Conservation (phyloP, 2,329 filamentous ascomycete species). For the Sphaerulina vaccinii region DNA sequence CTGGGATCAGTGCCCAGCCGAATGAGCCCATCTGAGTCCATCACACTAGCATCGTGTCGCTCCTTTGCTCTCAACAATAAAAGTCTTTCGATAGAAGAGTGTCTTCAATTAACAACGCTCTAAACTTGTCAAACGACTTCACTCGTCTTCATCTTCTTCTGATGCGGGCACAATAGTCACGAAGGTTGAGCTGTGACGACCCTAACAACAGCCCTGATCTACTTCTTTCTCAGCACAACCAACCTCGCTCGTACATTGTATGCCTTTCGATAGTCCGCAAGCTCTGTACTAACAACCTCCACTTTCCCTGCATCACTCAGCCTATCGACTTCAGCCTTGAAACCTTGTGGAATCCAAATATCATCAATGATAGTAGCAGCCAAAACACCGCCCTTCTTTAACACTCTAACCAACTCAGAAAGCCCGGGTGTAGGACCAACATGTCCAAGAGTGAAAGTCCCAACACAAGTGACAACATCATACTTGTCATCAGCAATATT, state of each 20-base stretch:
- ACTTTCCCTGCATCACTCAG: conserved; percentile 38
- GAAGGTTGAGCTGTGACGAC: conserved; percentile 11
- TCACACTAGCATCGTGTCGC: no score
- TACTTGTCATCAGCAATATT: conserved; percentile 44
- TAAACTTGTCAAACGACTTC: no score
- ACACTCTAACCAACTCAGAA: conserved; percentile 52
- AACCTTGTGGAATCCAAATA: conserved; percentile 53
- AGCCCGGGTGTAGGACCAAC: conserved; percentile 52
- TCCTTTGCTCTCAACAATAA: no score
- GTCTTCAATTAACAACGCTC: no score
- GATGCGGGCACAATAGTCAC: background rate
- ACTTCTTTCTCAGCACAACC: conserved; percentile 30
- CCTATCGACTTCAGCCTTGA: conserved; percentile 47
- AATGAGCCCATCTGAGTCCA: no score
- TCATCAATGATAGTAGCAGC: conserved; percentile 54
- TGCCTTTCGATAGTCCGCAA: conserved; percentile 35
- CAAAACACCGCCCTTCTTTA: conserved; percentile 49
- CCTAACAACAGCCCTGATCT: background rate
- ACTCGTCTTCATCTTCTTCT: no score
- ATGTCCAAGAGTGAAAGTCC: conserved; percentile 57
- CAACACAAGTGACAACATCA: conserved; percentile 54
- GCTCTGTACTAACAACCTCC: conserved; percentile 38
- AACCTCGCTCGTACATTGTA: conserved; percentile 23
- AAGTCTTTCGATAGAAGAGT: no score
- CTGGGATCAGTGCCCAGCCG: no score